phyloP scores from a whole-genome alignment of 192 early-diverging fungal species.

The Backusella westeae region DNA sequence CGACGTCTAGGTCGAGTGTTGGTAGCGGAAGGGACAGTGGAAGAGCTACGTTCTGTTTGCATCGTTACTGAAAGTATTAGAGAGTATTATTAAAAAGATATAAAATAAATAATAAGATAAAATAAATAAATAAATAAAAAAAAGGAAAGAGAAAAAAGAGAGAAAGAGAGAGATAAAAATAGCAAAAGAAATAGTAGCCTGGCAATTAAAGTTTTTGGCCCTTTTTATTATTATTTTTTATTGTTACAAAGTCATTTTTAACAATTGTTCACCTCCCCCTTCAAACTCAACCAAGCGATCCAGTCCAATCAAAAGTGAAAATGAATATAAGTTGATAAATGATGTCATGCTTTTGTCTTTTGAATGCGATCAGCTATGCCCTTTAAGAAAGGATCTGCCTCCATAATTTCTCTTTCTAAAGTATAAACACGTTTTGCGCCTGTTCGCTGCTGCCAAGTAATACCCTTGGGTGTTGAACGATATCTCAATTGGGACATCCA shows the following conservation, averaged over 20 bases:
- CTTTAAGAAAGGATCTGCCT: conserved; percentile 29
- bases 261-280: background rate
- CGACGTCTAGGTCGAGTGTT: conserved; percentile 19
- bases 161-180: background rate
- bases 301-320: background rate
- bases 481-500: conserved; percentile 28
- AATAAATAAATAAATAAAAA: background rate
- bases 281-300: background rate
- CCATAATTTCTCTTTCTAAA: conserved; percentile 25
- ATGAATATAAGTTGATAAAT: conserved; percentile 1
- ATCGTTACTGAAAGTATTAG: conserved; percentile 8
- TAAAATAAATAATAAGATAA: background rate
- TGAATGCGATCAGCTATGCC: conserved; percentile 19
- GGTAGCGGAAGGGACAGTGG: background rate
- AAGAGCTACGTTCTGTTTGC: conserved; percentile 14
- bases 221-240: background rate
- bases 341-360: conserved; percentile 9
- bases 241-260: background rate
- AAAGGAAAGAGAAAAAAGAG: background rate
- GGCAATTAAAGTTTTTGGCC: background rate
- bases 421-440: conserved; percentile 16
- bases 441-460: conserved; percentile 19
- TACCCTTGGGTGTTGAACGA: conserved; percentile 12
- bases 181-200: conserved; percentile 1
- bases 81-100: background rate